Percentiles rank a stretch among this genome's conserved stretches.
Evolutionary conservation across 1,284 basidiomycete genomes (phyloP).

Genomic region (Volvariella volvacea): DNA sequence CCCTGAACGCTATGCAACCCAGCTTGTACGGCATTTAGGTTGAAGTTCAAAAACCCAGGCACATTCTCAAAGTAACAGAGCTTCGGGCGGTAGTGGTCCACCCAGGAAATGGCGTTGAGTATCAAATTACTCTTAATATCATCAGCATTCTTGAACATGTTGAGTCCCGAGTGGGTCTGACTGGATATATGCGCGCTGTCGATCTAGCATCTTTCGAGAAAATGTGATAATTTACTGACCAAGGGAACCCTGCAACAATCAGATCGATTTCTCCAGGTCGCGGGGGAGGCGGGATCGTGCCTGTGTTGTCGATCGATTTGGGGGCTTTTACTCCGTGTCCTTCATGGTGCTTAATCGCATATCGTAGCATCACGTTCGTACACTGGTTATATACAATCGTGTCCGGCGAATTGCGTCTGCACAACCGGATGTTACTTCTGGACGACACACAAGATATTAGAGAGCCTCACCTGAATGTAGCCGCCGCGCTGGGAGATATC

Average conservation of each 20-base stretch:
- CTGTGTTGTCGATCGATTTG: slow-evolving; percentile 30
- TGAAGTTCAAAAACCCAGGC: slow-evolving; percentile 54
- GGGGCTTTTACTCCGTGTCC: slow-evolving; percentile 30
- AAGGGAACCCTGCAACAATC: slow-evolving; percentile 67
- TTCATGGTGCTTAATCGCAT: slow-evolving; percentile 41
- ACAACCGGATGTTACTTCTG: slow-evolving; percentile 2
- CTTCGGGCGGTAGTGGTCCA: slow-evolving; percentile 56
- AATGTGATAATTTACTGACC: slow-evolving; percentile 32
- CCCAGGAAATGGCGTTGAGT: slow-evolving; percentile 52
- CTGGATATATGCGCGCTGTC: slow-evolving; percentile 20
- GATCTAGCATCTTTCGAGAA: slow-evolving; percentile 4
- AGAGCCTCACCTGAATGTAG: slow-evolving; percentile 45
- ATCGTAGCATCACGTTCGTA: slow-evolving; percentile 50
- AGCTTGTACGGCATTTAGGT: slow-evolving; percentile 44
- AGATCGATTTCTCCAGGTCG: slow-evolving; percentile 49
- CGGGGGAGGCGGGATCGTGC: slow-evolving; percentile 35
- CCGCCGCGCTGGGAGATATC: slow-evolving; percentile 63
- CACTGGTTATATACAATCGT: slow-evolving; percentile 42
- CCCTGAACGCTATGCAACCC: slow-evolving; percentile 43
- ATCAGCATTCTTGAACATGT: slow-evolving; percentile 46
- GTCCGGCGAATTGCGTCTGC: slow-evolving; percentile 39
- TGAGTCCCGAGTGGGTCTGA: slow-evolving; percentile 49
- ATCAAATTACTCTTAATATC: slow-evolving; percentile 52
- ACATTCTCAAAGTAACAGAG: slow-evolving; percentile 71
- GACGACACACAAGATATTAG: slow-evolving; percentile 1